These are phyloP conservation scores for Tanacetum coccineum DNA, from an alignment of 129 eudicot species.

Conservation along the genomic window DNA sequence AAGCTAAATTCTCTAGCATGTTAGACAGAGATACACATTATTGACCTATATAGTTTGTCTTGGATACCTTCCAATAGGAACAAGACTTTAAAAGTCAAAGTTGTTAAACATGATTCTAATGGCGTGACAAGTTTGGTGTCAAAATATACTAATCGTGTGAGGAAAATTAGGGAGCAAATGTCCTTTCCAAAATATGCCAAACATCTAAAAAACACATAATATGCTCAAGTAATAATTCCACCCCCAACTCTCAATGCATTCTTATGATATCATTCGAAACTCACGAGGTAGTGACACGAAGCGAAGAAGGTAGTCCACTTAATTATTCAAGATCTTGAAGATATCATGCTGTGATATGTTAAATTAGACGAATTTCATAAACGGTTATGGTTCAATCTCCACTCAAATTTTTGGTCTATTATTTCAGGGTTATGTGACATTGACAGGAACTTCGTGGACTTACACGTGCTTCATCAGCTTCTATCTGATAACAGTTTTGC, in stretches of 20 bases:
- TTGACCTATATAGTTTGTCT: too few relatives aligned
- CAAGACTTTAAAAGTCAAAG: too few relatives aligned
- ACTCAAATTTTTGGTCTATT: not conserved
- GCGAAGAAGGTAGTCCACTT: not conserved
- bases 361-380: not conserved
- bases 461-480: slow-evolving; percentile 78
- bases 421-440: slow-evolving; percentile 65
- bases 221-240: not conserved
- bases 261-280: not conserved
- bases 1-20: too few relatives aligned
- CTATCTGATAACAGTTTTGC: slow-evolving; percentile 69
- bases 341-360: slow-evolving; percentile 5
- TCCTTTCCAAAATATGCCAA: not conserved
- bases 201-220: not conserved
- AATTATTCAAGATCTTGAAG: not conserved
- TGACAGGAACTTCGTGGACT: slow-evolving; percentile 71
- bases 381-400: too few relatives aligned
- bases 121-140: too few relatives aligned
- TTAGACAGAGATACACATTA: too few relatives aligned
- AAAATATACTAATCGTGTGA: not conserved
- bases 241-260: not conserved
- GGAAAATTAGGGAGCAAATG: not conserved
- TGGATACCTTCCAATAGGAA: too few relatives aligned
- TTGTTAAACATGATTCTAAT: too few relatives aligned
- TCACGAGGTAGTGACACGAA: not conserved